Percentiles rank a stretch among this genome's conserved stretches.
These are phyloP conservation scores for Aspergillus proliferans DNA, from an alignment of 2,329 filamentous ascomycete species.

Conservation along the genomic window DNA sequence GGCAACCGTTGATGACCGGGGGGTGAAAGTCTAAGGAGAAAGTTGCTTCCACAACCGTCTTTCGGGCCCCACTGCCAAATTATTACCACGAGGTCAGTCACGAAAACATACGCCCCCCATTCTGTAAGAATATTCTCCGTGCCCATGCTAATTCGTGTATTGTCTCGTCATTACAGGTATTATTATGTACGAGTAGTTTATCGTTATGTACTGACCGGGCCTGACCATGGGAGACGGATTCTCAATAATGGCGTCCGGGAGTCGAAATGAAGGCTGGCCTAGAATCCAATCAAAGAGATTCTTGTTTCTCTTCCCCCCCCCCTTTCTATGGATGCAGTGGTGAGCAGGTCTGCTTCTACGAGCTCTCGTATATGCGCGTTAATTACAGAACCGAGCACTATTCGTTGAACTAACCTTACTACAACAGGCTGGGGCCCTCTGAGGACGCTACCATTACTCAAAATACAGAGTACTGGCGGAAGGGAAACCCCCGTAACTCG, in stretches of 20 bases:
- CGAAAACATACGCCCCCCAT: neutral
- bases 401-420: neutral
- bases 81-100: neutral
- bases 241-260: neutral
- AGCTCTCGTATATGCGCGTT: neutral
- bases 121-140: neutral
- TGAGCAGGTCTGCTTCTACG: neutral
- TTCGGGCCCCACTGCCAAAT: neutral
- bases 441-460: neutral
- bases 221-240: neutral
- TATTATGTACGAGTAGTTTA: neutral
- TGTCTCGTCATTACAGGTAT: neutral
- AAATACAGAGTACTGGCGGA: neutral
- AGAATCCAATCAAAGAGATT: no score
- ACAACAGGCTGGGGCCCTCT: neutral
- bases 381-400: neutral
- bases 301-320: no score
- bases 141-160: neutral
- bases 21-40: neutral
- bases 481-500: slow-evolving; percentile 12
- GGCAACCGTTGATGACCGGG: neutral
- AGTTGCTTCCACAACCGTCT: neutral
- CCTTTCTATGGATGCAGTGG: neutral
- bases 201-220: neutral
- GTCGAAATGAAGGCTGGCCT: neutral